phyloP scores from a whole-genome alignment of 352 stramenopile genomes.

The Phytophthora ramorum region DNA sequence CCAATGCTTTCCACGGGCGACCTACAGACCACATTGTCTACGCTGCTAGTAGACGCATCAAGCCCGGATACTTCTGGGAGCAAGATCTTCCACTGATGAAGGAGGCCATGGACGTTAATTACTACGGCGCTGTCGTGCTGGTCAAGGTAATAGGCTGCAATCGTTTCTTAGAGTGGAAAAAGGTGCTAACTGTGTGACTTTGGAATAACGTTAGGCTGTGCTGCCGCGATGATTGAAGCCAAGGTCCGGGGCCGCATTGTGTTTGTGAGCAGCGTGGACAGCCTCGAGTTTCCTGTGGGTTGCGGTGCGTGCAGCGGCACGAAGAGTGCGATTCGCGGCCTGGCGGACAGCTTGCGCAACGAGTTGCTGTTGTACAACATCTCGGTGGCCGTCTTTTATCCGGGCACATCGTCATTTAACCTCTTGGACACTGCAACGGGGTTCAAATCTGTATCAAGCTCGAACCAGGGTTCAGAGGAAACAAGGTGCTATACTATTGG shows the following conservation, averaged over 20 bases:
- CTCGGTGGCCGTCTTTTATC: constrained; percentile 89
- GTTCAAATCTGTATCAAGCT: constrained; percentile 2
- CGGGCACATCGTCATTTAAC: constrained; percentile 61
- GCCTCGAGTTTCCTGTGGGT: constrained; percentile 74
- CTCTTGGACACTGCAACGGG: constrained; percentile 21
- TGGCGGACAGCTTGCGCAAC: constrained; percentile 91
- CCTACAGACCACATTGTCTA: constrained; percentile 73
- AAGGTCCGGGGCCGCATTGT: constrained; percentile 54
- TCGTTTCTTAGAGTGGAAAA: neutral
- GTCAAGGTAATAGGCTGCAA: constrained; percentile 44
- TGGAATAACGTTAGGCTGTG: constrained; percentile 38
- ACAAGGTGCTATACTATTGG: constrained; percentile 4
- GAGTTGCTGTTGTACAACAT: constrained; percentile 81
- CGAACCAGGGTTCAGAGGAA: constrained; percentile 11
- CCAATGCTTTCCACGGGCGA: constrained; percentile 64
- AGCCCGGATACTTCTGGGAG: constrained; percentile 59
- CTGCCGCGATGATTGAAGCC: constrained; percentile 67
- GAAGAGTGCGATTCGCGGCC: constrained; percentile 92
- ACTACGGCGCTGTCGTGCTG: constrained; percentile 62
- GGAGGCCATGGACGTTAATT: constrained; percentile 65
- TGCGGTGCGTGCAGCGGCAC: constrained; percentile 90
- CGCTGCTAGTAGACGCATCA: constrained; percentile 33
- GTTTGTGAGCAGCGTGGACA: constrained; percentile 61
- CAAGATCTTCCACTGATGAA: constrained; percentile 55
- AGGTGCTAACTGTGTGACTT: constrained; percentile 6